These are phyloP conservation scores for Ceratobasidium sp. DNA, from an alignment of 1,284 basidiomycete genomes.

Conservation along the genomic window DNA sequence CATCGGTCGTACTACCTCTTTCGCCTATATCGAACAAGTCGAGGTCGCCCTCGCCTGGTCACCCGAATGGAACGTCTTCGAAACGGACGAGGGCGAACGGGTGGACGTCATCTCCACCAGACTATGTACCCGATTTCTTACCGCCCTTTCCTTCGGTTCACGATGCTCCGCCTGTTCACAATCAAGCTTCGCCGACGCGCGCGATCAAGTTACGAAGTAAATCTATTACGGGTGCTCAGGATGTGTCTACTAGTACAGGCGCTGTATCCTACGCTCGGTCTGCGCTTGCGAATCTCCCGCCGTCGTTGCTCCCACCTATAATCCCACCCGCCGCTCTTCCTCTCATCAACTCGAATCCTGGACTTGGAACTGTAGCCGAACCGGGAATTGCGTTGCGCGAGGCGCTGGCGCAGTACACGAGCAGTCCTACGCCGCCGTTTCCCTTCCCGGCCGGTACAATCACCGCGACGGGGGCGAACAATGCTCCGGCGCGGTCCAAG, in stretches of 20 bases:
- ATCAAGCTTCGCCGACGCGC: slow-evolving; percentile 48
- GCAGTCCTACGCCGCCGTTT: slow-evolving; percentile 13
- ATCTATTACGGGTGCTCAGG: background rate
- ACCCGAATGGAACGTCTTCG: slow-evolving; percentile 53
- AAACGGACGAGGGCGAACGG: slow-evolving; percentile 69
- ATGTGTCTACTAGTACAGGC: slow-evolving; percentile 7
- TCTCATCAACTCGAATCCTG: slow-evolving; percentile 13
- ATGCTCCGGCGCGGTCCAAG: slow-evolving; percentile 7
- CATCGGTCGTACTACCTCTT: slow-evolving; percentile 54
- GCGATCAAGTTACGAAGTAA: slow-evolving; percentile 22
- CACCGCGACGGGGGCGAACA: background rate
- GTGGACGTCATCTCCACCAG: slow-evolving; percentile 67
- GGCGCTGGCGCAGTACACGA: slow-evolving; percentile 15
- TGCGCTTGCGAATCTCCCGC: slow-evolving; percentile 30
- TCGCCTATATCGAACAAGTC: slow-evolving; percentile 72
- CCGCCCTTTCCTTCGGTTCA: slow-evolving; percentile 69
- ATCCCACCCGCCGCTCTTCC: slow-evolving; percentile 6
- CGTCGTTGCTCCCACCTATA: background rate
- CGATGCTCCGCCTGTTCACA: slow-evolving; percentile 47
- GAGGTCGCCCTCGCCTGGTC: slow-evolving; percentile 37
- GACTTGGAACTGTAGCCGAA: background rate
- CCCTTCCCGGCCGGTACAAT: slow-evolving; percentile 7
- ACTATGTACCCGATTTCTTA: slow-evolving; percentile 73
- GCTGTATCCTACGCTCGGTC: slow-evolving; percentile 33
- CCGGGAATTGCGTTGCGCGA: slow-evolving; percentile 25